phyloP scores from a whole-genome alignment of 305 asterid species.

The Fraxinus albicans region DNA sequence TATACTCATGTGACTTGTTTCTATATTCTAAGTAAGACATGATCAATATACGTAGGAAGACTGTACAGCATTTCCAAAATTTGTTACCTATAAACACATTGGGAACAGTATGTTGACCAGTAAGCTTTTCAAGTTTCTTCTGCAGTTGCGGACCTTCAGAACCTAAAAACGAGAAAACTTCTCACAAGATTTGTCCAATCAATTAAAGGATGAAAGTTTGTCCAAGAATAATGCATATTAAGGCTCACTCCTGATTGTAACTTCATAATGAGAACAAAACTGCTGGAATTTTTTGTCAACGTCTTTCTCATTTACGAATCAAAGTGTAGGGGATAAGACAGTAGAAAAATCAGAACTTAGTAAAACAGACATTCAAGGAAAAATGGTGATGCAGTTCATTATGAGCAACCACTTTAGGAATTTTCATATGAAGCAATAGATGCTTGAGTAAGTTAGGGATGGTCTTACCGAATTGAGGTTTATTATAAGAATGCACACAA shows the following conservation, averaged over 20 bases:
- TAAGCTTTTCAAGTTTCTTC: conserved; percentile 69
- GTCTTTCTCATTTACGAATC: not conserved
- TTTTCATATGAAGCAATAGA: not conserved
- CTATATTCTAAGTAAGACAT: not conserved
- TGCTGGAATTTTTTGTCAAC: not conserved
- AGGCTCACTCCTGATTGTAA: not conserved
- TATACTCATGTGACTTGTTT: not conserved
- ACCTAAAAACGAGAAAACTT: conserved; percentile 42
- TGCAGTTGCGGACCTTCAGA: conserved; percentile 76
- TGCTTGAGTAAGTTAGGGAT: not conserved
- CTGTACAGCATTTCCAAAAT: not conserved
- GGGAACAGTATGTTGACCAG: conserved; percentile 89
- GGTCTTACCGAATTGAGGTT: not conserved
- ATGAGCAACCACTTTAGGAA: not conserved
- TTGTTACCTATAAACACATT: conserved; percentile 82
- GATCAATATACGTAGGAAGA: not conserved
- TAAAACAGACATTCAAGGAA: not conserved
- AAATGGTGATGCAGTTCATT: not conserved
- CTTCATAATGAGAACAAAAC: not conserved
- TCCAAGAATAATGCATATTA: not conserved
- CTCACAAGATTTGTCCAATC: not conserved
- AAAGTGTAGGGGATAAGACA: not conserved
- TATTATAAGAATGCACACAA: not conserved
- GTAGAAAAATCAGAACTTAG: not conserved
- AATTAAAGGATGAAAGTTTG: not conserved